A percentile compares a stretch with the other conserved stretches of the same genome.
Conservation (phyloP, 768 basidiomycete genomes). For the Tulasnella calospora region DNA sequence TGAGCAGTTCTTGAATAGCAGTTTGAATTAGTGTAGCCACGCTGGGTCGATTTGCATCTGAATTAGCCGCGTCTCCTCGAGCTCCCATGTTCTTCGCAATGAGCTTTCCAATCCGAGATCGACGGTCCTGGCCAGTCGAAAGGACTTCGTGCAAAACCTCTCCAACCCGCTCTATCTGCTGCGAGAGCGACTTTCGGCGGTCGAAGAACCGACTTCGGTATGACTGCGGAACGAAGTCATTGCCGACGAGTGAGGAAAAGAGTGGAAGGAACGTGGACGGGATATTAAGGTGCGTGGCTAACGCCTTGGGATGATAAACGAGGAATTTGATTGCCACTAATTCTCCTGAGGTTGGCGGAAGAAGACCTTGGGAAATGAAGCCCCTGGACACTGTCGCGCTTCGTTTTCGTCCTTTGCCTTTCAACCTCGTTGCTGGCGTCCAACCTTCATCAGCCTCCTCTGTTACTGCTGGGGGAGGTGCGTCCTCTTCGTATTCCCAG, state of each 20-base stretch:
- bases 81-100: background rate
- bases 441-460: constrained; percentile 26
- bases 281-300: constrained; percentile 62
- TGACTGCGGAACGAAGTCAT: constrained; percentile 60
- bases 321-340: constrained; percentile 49
- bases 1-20: constrained; percentile 20
- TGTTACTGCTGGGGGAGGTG: background rate
- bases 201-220: constrained; percentile 57
- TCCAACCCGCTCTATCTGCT: constrained; percentile 65
- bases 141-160: constrained; percentile 23
- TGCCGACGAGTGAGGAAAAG: constrained; percentile 71
- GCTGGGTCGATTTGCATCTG: background rate
- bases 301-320: constrained; percentile 54
- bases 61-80: background rate
- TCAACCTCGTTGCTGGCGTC: constrained; percentile 33
- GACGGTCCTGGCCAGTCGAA: constrained; percentile 11
- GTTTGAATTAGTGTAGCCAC: constrained; percentile 22
- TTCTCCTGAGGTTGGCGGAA: constrained; percentile 23
- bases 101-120: background rate
- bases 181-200: constrained; percentile 48
- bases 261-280: constrained; percentile 70
- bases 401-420: constrained; percentile 10
- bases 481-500: constrained; percentile 44
- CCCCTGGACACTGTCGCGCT: constrained; percentile 12
- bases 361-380: constrained; percentile 7